These are phyloP conservation scores for Fusarium compactum DNA, from an alignment of 2,329 filamentous ascomycete genomes.

Conservation along the genomic window DNA sequence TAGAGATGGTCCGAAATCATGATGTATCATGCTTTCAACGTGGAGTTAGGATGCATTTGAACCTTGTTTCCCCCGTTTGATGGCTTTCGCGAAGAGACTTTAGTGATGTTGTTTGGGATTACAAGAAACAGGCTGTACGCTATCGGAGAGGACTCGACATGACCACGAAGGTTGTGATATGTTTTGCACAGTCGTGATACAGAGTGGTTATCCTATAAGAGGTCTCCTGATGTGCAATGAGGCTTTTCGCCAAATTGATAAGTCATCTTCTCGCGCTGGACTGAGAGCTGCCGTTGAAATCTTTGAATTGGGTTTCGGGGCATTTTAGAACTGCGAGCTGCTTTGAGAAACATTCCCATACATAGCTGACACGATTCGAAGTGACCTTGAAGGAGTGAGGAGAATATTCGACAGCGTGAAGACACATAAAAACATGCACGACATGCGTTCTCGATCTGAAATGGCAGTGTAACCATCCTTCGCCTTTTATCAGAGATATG, in stretches of 20 bases:
- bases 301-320: background rate
- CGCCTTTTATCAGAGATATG: background rate
- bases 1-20: conserved; percentile 30
- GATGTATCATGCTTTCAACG: conserved; percentile 26
- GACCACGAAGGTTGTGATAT: background rate
- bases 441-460: background rate
- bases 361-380: background rate
- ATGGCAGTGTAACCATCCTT: background rate
- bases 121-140: background rate
- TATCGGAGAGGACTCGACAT: background rate
- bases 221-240: background rate
- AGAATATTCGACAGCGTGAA: background rate
- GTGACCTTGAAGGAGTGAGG: background rate
- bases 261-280: background rate
- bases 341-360: background rate
- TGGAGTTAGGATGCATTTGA: background rate
- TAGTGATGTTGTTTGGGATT: background rate
- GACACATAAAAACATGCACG: background rate
- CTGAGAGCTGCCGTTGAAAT: background rate
- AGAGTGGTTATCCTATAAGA: background rate
- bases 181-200: background rate
- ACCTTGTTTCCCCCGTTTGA: background rate
- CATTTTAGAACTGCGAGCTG: background rate
- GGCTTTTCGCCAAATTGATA: background rate
- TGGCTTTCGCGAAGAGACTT: background rate